phyloP scores from a whole-genome alignment of 352 stramenopile species.

The Phytophthora sansomeana region DNA sequence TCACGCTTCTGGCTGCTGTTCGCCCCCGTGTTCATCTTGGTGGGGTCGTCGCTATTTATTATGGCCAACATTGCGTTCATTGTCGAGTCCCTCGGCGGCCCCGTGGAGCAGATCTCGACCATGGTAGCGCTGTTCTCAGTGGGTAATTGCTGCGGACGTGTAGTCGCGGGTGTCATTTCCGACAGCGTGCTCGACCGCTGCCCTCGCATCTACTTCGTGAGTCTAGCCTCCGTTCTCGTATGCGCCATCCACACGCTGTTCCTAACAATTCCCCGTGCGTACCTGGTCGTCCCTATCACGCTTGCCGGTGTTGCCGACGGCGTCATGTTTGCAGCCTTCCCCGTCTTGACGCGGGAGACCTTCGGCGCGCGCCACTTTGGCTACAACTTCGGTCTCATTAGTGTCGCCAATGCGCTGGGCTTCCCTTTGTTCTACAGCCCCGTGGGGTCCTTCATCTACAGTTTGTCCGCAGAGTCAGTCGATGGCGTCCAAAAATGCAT shows the following conservation, averaged over 20 bases:
- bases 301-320: constrained; percentile 69
- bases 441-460: constrained; percentile 70
- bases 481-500: constrained; percentile 64
- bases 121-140: constrained; percentile 82
- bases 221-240: constrained; percentile 60
- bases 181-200: constrained; percentile 59
- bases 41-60: constrained; percentile 77
- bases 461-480: constrained; percentile 37
- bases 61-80: constrained; percentile 88
- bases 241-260: constrained; percentile 68
- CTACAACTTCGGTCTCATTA: constrained; percentile 84
- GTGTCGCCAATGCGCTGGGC: constrained; percentile 72
- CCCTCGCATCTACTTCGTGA: constrained; percentile 72
- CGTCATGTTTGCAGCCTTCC: constrained; percentile 79
- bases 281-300: constrained; percentile 63
- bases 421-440: constrained; percentile 82
- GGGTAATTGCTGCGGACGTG: constrained; percentile 64
- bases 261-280: constrained; percentile 49
- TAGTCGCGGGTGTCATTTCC: constrained; percentile 65
- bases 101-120: constrained; percentile 57
- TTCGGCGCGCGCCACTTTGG: constrained; percentile 78
- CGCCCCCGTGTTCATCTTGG: constrained; percentile 71
- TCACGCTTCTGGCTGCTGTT: constrained; percentile 77
- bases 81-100: constrained; percentile 61
- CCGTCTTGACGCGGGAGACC: constrained; percentile 73